Evolutionary conservation across 768 basidiomycete genomes (phyloP), one percentile per base, ranked within the genome.

Genomic region (Rickenella mellea): DNA sequence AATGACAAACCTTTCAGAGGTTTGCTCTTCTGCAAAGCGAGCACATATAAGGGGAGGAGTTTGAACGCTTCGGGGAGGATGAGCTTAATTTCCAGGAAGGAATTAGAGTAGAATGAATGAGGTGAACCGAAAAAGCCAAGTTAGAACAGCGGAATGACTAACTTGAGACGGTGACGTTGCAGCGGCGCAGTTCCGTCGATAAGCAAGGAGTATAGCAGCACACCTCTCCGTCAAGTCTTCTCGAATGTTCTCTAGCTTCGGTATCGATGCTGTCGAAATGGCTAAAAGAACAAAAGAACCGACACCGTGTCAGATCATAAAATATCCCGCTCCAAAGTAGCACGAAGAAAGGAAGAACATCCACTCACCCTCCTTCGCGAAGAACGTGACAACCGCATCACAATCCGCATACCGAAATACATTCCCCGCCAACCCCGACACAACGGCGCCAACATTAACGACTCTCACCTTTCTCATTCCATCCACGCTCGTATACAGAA

Each of bases 11-110:
- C 90, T 80, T 96, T 94, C n/a, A 99, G 63, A 15, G 91, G 81
- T 58, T 96, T 94, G 40, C 76, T 76, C 66, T 99, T 99, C 35
- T 84, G 69, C 26, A 97, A 74, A 9, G 80, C 80, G 2, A 97
- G 68, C 3, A 76, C 74, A 56, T 82, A 92, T 14, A 90, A 68
- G 0, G 92, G 89, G 31, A 98, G 71, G 1, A 83, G 72, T 54
- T 83, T 82, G 69, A 91, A 92, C 0, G 85, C 82, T 62, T 98
- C 96, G 5, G 96, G 96, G 20, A 99, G 77, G 47, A 99, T 85
- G 47, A 99, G 63, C 94, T 99, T 51, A 1, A 31, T n/a, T n/a
- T n/a, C n/a, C n/a, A n/a, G n/a, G n/a, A n/a, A n/a, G n/a, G n/a
- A n/a, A n/a, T n/a, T n/a, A n/a, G n/a, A n/a, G n/a, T n/a, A n/a